phyloP scores from a whole-genome alignment of 805 yeast species.

The Yarrowia sp. region DNA sequence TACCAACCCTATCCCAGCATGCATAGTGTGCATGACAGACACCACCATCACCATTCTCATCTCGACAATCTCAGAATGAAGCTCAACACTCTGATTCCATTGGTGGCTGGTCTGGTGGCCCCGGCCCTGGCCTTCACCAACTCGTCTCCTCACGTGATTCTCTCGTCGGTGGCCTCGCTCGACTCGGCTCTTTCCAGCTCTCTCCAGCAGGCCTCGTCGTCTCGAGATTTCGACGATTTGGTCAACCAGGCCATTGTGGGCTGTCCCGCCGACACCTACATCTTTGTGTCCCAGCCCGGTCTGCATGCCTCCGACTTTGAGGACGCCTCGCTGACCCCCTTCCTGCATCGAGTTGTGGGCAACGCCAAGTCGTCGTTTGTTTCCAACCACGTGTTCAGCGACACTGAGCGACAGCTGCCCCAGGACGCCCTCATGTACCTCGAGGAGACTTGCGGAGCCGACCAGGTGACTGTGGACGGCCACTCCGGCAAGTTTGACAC shows the following conservation, averaged over 20 bases:
- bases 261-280: conserved; percentile 56
- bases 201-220: conserved; percentile 12
- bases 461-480: conserved; percentile 41
- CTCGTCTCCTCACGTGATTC: conserved; percentile 23
- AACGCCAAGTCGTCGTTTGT: conserved; percentile 22
- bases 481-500: conserved; percentile 45
- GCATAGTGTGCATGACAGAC: conserved; percentile 2
- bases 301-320: conserved; percentile 44
- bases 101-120: conserved; percentile 2
- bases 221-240: conserved; percentile 12
- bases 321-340: conserved; percentile 45
- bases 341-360: conserved; percentile 27
- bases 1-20: conserved; percentile 14
- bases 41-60: neutral
- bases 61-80: neutral
- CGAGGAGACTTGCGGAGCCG: conserved; percentile 53
- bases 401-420: conserved; percentile 30
- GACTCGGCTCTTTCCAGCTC: neutral
- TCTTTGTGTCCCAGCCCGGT: conserved; percentile 56
- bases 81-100: conserved; percentile 14
- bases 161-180: neutral
- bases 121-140: conserved; percentile 21
- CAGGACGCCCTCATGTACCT: conserved; percentile 30
- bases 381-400: conserved; percentile 26
- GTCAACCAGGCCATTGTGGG: conserved; percentile 27